Evolutionary conservation across 1,284 basidiomycete species (phyloP), one percentile per base, ranked within the genome.

Genomic region (Erythrobasidium hasegawianum): DNA sequence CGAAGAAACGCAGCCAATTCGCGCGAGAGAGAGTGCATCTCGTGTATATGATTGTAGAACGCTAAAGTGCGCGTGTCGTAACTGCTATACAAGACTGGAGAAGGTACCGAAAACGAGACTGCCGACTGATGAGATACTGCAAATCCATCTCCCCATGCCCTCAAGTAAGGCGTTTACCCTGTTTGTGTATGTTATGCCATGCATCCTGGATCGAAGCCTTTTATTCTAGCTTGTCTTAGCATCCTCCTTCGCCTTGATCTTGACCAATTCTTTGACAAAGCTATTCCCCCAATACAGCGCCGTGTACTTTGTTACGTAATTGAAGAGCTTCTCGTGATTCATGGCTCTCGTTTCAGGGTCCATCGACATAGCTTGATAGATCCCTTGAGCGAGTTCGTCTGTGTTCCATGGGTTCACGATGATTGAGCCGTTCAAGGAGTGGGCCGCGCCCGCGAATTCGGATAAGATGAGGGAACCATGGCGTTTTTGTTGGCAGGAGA

Each of bases 381-480:
- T 97, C 5, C 93, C 93, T 75, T 96, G 88, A 0, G 96, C 95
- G 43, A 97, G 93, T 72, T 93, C 87, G 77, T 96, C 93, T 7
- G 78, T 79, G 69, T 79, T 79, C 79, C 79, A 80, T 94, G 93
- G 93, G 80, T 97, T 97, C 74, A 96, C 90, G 75, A 97, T 90
- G 71, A 96, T 83, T 50, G 88, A 89, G 16, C 93, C 93, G 75
- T 96, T 95, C 71, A 96, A 80, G 70, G 87, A 90, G 80, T 98
- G 96, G 9, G 96, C 95, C 27, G 96, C 95, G 53, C 95, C 96
- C 0, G 96, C 94, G 75, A 98, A 98, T 77, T 98, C 95, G 68
- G 93, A 97, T 9, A 98, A 83, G 75, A 98, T 95, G 89, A 98
- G 93, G 11, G 90, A 90, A 43, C 95, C 96, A 74, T 97, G 90